Percentiles rank a stretch among this genome's conserved stretches.
These are phyloP conservation scores for Trametes coccinea DNA, from an alignment of 768 basidiomycete genomes.

Conservation along the genomic window DNA sequence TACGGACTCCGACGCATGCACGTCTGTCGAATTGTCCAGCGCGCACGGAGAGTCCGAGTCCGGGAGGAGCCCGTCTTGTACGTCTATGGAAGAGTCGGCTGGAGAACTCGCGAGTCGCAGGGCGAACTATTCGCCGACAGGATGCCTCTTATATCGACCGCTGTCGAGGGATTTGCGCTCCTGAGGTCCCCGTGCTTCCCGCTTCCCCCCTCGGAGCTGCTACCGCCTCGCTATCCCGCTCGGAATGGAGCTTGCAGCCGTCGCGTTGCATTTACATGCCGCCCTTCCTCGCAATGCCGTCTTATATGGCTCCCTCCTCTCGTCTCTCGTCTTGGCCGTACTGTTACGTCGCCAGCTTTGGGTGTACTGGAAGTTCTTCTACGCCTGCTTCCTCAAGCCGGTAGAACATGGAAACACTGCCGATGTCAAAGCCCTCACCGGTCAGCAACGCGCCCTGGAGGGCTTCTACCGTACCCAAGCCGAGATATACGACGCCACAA, in stretches of 20 bases:
- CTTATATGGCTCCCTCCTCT: slow-evolving; percentile 2
- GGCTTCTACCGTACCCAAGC: slow-evolving; percentile 69
- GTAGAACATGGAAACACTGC: slow-evolving; percentile 10
- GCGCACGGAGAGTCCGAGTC: neutral
- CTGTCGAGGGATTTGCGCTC: neutral
- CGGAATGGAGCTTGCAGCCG: neutral
- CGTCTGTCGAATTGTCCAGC: neutral
- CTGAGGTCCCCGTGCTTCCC: neutral
- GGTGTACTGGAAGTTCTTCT: slow-evolving; percentile 20
- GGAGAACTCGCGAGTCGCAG: neutral
- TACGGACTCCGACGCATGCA: slow-evolving; percentile 19
- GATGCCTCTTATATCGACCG: slow-evolving; percentile 15
- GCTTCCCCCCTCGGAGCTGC: neutral
- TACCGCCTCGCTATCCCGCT: neutral
- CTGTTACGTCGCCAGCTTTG: neutral
- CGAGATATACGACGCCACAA: slow-evolving; percentile 69
- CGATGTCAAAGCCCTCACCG: slow-evolving; percentile 8
- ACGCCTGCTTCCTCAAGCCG: slow-evolving; percentile 23
- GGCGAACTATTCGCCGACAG: neutral
- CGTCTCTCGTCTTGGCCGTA: neutral
- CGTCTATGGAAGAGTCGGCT: slow-evolving; percentile 13
- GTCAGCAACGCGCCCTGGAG: slow-evolving; percentile 31
- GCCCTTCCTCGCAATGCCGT: neutral
- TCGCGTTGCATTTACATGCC: neutral
- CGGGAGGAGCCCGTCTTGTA: neutral